These are phyloP conservation scores for Saprolegnia diclina DNA, from an alignment of 352 stramenopile genomes.

Conservation along the genomic window DNA sequence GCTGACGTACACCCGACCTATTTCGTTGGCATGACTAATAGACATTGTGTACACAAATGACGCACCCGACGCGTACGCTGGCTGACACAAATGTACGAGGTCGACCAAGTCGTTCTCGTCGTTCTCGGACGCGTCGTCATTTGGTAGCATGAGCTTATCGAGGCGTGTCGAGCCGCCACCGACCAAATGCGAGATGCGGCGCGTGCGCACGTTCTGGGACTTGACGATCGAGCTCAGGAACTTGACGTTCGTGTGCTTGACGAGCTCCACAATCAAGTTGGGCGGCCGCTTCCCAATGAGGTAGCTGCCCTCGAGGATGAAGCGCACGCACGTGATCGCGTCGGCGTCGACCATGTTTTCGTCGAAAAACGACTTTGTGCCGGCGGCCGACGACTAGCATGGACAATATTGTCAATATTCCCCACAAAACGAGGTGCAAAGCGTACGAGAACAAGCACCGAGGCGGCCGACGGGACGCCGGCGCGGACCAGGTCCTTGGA, in stretches of 20 bases:
- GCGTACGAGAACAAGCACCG: slow-evolving; percentile 57
- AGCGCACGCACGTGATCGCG: slow-evolving; percentile 72
- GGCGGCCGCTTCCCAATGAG: slow-evolving; percentile 54
- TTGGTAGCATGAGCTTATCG: slow-evolving; percentile 9
- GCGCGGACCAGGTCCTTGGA: slow-evolving; percentile 66
- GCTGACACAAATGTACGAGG: slow-evolving; percentile 38
- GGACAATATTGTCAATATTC: neutral
- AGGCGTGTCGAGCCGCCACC: slow-evolving; percentile 36
- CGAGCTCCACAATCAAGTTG: slow-evolving; percentile 68
- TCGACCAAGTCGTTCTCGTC: slow-evolving; percentile 39
- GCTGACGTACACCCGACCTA: slow-evolving; percentile 62
- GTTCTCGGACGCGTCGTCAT: neutral
- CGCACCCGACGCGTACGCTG: slow-evolving; percentile 38
- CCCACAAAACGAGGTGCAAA: slow-evolving; percentile 17
- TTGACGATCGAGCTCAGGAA: slow-evolving; percentile 67
- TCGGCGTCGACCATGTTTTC: slow-evolving; percentile 79
- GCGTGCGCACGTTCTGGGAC: slow-evolving; percentile 34
- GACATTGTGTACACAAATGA: neutral
- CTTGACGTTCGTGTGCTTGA: slow-evolving; percentile 70
- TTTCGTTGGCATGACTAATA: neutral
- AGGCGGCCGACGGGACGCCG: slow-evolving; percentile 47
- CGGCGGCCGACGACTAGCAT: neutral
- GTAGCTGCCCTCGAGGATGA: slow-evolving; percentile 51
- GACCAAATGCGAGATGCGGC: slow-evolving; percentile 45
- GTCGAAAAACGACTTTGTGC: slow-evolving; percentile 40